Conservation (phyloP, 23 red algal genomes). For the Gracilariopsis chorda region DNA sequence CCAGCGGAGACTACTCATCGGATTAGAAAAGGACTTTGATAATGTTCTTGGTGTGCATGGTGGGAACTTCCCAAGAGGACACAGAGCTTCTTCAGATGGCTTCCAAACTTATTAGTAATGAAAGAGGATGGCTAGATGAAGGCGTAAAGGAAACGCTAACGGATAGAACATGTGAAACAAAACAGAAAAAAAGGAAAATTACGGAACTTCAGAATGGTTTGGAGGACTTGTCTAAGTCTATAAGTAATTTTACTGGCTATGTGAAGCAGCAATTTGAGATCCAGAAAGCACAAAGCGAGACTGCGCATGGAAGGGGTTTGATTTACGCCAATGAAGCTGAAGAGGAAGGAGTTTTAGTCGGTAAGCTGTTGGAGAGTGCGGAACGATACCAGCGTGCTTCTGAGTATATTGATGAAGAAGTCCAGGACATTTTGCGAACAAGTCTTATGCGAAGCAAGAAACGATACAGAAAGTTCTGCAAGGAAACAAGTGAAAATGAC, state of each 20-base stretch:
- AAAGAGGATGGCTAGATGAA: background rate
- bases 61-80: background rate
- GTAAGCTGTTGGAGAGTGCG: background rate
- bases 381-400: background rate
- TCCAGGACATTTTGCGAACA: slow-evolving; percentile 32
- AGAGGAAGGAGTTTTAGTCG: background rate
- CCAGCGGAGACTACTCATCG: background rate
- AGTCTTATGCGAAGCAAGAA: background rate
- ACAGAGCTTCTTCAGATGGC: background rate
- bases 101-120: background rate
- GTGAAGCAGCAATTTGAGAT: too few relatives aligned
- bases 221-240: background rate
- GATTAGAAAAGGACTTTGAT: background rate
- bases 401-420: background rate
- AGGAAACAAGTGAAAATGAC: background rate
- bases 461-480: background rate
- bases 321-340: background rate
- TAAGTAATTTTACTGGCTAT: too few relatives aligned
- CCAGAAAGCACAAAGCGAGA: background rate
- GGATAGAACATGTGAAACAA: background rate
- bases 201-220: background rate
- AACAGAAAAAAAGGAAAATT: background rate
- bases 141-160: background rate
- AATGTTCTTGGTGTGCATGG: background rate
- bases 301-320: background rate